These are phyloP conservation scores for Calcarisporium arbuscula DNA, from an alignment of 2,329 filamentous ascomycete species.

Conservation along the genomic window DNA sequence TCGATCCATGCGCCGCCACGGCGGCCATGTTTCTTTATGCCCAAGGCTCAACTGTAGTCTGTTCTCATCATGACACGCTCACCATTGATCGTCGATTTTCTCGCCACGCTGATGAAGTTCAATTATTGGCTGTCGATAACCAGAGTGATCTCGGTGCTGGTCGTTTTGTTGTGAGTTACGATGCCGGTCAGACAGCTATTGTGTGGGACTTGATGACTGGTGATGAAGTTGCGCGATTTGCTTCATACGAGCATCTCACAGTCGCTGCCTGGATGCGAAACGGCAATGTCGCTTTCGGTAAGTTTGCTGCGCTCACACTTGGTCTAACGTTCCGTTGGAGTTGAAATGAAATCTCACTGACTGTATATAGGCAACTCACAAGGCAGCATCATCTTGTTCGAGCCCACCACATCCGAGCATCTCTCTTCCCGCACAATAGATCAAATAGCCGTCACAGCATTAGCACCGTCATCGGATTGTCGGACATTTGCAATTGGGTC, in stretches of 20 bases:
- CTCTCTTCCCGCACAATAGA: slow-evolving; percentile 82
- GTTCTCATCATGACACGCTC: slow-evolving; percentile 86
- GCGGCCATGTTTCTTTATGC: slow-evolving; percentile 87
- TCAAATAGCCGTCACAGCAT: slow-evolving; percentile 88
- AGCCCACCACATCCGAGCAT: slow-evolving; percentile 88
- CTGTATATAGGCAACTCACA: slow-evolving; percentile 68
- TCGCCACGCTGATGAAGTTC: slow-evolving; percentile 74
- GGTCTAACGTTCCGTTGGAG: not conserved
- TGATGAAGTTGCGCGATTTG: slow-evolving; percentile 84
- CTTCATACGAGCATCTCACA: slow-evolving; percentile 79
- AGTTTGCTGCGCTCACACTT: slow-evolving; percentile 21
- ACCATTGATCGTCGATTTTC: slow-evolving; percentile 83
- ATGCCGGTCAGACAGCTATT: slow-evolving; percentile 83
- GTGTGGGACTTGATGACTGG: slow-evolving; percentile 96
- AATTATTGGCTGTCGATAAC: slow-evolving; percentile 83
- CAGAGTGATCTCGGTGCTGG: slow-evolving; percentile 81
- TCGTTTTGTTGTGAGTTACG: slow-evolving; percentile 85
- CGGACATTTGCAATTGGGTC: slow-evolving; percentile 95
- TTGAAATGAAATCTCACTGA: slow-evolving; percentile 13
- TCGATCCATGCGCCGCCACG: slow-evolving; percentile 86
- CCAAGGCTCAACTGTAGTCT: slow-evolving; percentile 74
- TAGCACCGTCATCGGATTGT: slow-evolving; percentile 85
- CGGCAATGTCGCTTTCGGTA: slow-evolving; percentile 95
- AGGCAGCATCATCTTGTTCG: slow-evolving; percentile 90
- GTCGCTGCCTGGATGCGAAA: slow-evolving; percentile 94